Conservation (phyloP, 1,284 basidiomycete species). For the Malassezia psittaci region DNA sequence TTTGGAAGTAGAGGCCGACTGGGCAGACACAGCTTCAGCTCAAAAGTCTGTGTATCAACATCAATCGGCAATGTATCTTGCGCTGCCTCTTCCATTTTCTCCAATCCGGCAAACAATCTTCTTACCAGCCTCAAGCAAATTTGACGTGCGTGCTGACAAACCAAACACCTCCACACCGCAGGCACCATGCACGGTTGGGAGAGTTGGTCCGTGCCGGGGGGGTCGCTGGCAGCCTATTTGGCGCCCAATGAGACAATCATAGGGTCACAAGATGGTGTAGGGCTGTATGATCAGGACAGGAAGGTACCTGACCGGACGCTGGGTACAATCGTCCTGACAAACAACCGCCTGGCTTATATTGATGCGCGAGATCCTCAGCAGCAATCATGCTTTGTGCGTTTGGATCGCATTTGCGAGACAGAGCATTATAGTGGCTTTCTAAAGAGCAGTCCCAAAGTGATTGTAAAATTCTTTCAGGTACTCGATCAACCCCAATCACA, state of each 20-base stretch:
- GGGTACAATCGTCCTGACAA: constrained; percentile 66
- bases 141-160: neutral
- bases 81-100: neutral
- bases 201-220: constrained; percentile 7
- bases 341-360: constrained; percentile 74
- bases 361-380: constrained; percentile 55
- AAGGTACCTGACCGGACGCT: constrained; percentile 65
- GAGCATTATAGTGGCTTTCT: constrained; percentile 87
- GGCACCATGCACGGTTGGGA: constrained; percentile 1
- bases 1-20: constrained; percentile 39
- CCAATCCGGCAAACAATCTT: neutral
- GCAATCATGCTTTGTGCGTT: constrained; percentile 51
- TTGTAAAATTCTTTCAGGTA: constrained; percentile 51
- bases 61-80: neutral
- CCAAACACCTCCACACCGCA: neutral
- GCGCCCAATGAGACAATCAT: constrained; percentile 33
- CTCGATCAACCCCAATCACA: neutral
- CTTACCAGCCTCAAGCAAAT: no score
- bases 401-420: constrained; percentile 63
- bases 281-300: constrained; percentile 55
- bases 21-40: constrained; percentile 41
- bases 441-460: constrained; percentile 79
- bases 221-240: neutral
- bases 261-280: constrained; percentile 32
- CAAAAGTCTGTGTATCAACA: constrained; percentile 32